Evolutionary conservation across 2,329 filamentous ascomycete genomes (phyloP), one percentile per base, ranked within the genome.

Genomic region (Fonsecaea nubica): DNA sequence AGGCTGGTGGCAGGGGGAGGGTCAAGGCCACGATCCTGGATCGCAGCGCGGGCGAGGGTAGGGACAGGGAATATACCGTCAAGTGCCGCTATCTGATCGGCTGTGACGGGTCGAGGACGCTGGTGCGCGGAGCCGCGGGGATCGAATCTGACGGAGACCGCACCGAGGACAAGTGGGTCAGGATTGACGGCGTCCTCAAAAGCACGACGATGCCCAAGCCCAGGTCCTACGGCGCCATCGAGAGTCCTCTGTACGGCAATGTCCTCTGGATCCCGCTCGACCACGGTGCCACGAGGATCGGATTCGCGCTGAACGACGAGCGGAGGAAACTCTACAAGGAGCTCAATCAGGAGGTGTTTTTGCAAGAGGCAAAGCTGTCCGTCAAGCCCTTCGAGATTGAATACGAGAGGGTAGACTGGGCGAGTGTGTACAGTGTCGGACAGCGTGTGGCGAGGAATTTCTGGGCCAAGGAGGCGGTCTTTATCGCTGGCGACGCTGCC

Each of bases 191-290:
- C 0, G 73, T 81, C 1, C 73, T 85, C 38, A 78, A 81, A 65
- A 62, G 58, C 35, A 84, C 82, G 0, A 78, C 83, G 64, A 75
- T 86, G 71, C 84, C 84, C 0, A 81, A 83, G 42, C 77, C 78
- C 12, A 74, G 83, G 54, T 76, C 77, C 1, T 82, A 85, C 67
- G 81, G 82, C 36, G 78, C 83, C 0, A 83, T 86, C 54, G 84
- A 86, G 70, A 82, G 78, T 30, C 79, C 79, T 0, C 83, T 81
- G 0, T 84, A 86, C 69, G 84, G 84, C 3, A 86, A 86, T 63
- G 82, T 87, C 0, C 76, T 87, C 0, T 87, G 84, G 84, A 83
- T 80, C 2, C 80, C 82, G 3, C 75, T 86, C 0, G 85, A 87
- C 70, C 81, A 83, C 63, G 84, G 83, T 3, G 81, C 80, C 0